Evolutionary conservation across 2,329 filamentous ascomycete genomes (phyloP).

Genomic region (Ophiostoma piceae): DNA sequence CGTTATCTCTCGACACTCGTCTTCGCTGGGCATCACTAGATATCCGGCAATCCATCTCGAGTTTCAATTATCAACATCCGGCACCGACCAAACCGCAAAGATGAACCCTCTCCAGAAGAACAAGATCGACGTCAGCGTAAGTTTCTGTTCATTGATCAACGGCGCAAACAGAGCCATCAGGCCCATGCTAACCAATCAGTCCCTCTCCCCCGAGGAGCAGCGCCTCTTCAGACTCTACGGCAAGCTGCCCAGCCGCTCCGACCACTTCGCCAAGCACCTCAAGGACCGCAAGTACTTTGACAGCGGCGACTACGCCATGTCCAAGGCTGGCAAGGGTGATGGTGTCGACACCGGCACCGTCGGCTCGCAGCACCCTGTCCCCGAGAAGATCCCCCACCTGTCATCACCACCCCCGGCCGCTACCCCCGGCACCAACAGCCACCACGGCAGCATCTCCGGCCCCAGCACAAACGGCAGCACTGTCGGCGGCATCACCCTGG

Average conservation of each 20-base stretch:
- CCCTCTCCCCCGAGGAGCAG: constrained; percentile 89
- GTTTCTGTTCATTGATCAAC: constrained; percentile 31
- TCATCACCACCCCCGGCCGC: constrained; percentile 55
- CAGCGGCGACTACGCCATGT: constrained; percentile 91
- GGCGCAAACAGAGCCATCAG: neutral
- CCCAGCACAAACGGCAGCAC: constrained; percentile 24
- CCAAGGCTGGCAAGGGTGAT: constrained; percentile 93
- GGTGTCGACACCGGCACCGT: constrained; percentile 90
- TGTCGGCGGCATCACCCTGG: constrained; percentile 37
- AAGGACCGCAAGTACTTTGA: constrained; percentile 99
- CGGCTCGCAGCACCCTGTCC: constrained; percentile 88
- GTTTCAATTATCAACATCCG: neutral
- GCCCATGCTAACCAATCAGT: constrained; percentile 46
- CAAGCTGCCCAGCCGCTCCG: constrained; percentile 93
- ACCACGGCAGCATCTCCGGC: constrained; percentile 26
- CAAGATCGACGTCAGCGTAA: constrained; percentile 92
- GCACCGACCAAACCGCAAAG: neutral
- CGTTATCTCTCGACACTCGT: neutral
- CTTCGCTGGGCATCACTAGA: neutral
- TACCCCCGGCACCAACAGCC: constrained; percentile 29
- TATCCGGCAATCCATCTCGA: neutral
- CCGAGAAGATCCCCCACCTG: constrained; percentile 90
- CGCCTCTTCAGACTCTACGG: constrained; percentile 95
- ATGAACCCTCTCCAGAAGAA: constrained; percentile 98
- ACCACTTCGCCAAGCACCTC: constrained; percentile 94